Conservation (phyloP, 163 green algal genomes). For the Scenedesmus sp. region DNA sequence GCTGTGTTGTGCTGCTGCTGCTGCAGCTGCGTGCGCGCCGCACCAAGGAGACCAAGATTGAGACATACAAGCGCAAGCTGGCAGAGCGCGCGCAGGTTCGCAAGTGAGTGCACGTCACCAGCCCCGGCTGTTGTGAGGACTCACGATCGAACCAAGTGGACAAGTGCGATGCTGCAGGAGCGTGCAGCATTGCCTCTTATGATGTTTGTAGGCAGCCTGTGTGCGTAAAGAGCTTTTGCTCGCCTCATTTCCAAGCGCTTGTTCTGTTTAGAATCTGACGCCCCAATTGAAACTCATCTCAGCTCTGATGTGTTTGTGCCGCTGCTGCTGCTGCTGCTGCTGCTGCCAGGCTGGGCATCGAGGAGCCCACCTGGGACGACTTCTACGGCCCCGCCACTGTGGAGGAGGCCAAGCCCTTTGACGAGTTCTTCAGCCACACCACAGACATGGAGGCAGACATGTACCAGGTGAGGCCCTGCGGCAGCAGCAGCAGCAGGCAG, state of each 20-base stretch:
- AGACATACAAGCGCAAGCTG: conserved; percentile 70
- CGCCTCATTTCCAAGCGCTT: too few relatives aligned
- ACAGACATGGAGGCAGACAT: conserved; percentile 19
- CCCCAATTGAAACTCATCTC: too few relatives aligned
- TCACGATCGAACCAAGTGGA: too few relatives aligned
- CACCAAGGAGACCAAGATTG: conserved; percentile 71
- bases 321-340: not conserved
- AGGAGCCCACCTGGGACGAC: conserved; percentile 69
- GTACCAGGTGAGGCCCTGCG: not conserved
- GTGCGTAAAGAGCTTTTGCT: too few relatives aligned
- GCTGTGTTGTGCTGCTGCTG: not conserved
- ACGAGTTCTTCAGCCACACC: conserved; percentile 65
- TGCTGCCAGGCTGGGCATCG: conserved; percentile 50
- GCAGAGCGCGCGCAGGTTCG: conserved; percentile 62
- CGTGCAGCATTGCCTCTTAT: too few relatives aligned
- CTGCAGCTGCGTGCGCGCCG: conserved; percentile 62
- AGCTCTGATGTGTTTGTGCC: too few relatives aligned
- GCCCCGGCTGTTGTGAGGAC: not conserved
- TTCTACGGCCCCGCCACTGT: conserved; percentile 55
- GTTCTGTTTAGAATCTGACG: too few relatives aligned
- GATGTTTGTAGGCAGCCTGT: too few relatives aligned
- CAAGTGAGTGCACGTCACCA: conserved; percentile 55
- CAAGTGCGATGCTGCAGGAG: too few relatives aligned
- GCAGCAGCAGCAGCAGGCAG: not conserved
- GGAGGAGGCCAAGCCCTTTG: conserved; percentile 60